Evolutionary conservation across 768 basidiomycete genomes (phyloP).

Genomic region (Pholiota molesta): DNA sequence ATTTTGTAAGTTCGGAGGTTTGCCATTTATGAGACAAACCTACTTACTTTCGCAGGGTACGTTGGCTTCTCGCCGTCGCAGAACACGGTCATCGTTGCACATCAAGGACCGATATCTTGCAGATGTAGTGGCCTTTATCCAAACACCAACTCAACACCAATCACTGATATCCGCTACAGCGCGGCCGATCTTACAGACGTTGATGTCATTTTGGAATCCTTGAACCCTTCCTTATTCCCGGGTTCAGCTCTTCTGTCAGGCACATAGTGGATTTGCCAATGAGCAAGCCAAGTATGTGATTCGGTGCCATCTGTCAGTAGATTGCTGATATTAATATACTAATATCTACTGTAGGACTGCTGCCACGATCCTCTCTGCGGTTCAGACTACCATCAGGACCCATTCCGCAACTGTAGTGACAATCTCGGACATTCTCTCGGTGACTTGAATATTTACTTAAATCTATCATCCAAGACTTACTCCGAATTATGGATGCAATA

Average conservation of each 20-base stretch:
- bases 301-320: background rate
- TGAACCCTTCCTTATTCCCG: constrained; percentile 48
- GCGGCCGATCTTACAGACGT: constrained; percentile 41
- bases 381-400: constrained; percentile 36
- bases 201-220: constrained; percentile 31
- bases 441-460: constrained; percentile 5
- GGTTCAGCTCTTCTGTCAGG: constrained; percentile 43
- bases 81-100: constrained; percentile 41
- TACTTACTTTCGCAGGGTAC: constrained; percentile 20
- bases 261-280: constrained; percentile 47
- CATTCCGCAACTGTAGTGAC: constrained; percentile 41
- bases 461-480: background rate
- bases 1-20: constrained; percentile 33
- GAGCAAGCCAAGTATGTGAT: constrained; percentile 41
- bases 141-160: too few relatives aligned
- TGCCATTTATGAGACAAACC: background rate
- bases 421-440: constrained; percentile 51
- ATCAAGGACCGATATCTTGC: constrained; percentile 42
- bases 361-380: constrained; percentile 41
- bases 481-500: constrained; percentile 2
- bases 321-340: background rate
- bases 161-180: constrained; percentile 23
- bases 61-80: constrained; percentile 37
- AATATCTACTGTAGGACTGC: constrained; percentile 37
- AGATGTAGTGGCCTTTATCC: constrained; percentile 31